Evolutionary conservation across 805 yeast genomes (phyloP), one percentile per base, ranked within the genome.

Genomic region (Candida berthetii): DNA sequence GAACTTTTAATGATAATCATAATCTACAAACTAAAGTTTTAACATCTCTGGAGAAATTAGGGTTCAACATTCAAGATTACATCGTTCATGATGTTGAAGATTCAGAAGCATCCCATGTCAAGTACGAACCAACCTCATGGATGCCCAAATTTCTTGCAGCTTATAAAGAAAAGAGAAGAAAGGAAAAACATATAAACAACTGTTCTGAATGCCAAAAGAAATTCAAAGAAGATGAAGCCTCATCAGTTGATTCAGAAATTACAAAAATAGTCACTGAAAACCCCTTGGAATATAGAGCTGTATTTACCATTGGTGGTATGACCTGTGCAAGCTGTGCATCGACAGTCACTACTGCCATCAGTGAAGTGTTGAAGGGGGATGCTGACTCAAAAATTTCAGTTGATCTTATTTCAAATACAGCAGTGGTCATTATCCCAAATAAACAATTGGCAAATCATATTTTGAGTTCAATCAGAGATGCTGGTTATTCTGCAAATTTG

Each of bases 281-380:
- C 15, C 42, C 52, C 7, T 38, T 45, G 22, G 64, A 63, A 35
- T 72, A 60, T 45, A 55, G 76, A 37, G 86, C 83, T 0, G 71
- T 75, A 1, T 71, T 76, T 41, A 63, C 80, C 7, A 65, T 83
- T 39, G 71, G 71, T 10, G 88, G 86, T 3, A 81, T 83, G 88
- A 74, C 85, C 2, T 80, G 88, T 53, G 77, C 83, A 4, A 62
- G 82, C 5, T 81, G 88, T 53, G 58, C 76, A 7, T 63, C 71
- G 2, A 57, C 76, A 1, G 70, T 83, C 22, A 66, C 74, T 1
- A 60, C 60, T 15, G 72, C 76, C 0, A 61, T 74, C 4, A 48
- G 48, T 8, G 53, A 49, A 2, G 54, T 65, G 14, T n/a, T 31
- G 14, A 10, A 31, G 10, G 17, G 17, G 15, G 52, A 60, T 5